A percentile compares a stretch with the other conserved stretches of the same genome.
Conservation (phyloP, 78 protist genomes). For the Polysphondylium violaceum region DNA sequence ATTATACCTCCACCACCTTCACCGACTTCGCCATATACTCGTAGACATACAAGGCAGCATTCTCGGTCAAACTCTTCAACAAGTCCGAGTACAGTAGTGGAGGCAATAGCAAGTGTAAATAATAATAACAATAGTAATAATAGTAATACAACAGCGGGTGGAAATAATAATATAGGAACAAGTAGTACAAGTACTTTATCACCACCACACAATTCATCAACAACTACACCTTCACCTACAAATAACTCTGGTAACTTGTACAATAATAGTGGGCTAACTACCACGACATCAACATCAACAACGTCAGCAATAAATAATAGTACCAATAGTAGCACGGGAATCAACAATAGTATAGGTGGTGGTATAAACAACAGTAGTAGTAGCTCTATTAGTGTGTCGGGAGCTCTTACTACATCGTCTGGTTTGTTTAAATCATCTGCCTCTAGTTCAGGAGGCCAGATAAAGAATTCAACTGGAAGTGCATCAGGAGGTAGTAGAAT, state of each 20-base stretch:
- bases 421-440: no score
- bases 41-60: conserved; percentile 62
- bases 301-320: conserved; percentile 20
- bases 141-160: conserved; percentile 9
- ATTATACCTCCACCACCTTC: conserved; percentile 74
- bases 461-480: not conserved
- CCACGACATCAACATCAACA: not conserved
- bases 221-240: not conserved
- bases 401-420: not conserved
- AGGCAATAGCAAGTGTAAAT: not conserved
- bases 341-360: not conserved
- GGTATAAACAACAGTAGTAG: not conserved
- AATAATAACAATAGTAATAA: not conserved
- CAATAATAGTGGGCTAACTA: not conserved
- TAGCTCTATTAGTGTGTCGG: not conserved
- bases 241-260: not conserved
- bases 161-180: not conserved
- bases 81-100: not conserved
- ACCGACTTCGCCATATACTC: conserved; percentile 57
- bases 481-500: conserved; percentile 2
- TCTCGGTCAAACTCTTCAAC: conserved; percentile 51
- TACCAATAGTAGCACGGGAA: not conserved
- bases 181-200: not conserved
- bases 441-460: not conserved
- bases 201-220: not conserved